Base-by-base conservation (phyloP, 441 rosid genomes). In the Aleurites moluccanus region DNA sequence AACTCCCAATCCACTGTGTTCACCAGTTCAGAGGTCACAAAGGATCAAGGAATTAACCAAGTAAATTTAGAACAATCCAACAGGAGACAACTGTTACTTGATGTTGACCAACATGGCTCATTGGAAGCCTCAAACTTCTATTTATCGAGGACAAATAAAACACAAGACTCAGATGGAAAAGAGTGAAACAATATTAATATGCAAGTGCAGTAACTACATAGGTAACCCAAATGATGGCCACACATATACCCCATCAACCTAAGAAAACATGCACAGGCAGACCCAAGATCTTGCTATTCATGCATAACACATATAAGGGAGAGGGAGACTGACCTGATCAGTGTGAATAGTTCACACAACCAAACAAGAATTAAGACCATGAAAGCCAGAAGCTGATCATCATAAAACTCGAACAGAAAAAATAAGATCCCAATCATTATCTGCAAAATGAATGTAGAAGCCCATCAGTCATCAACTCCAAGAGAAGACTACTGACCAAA, bases 351-450 rank as follows among this genome's bases (percentile, higher is more conserved):
- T 79, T 96, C 99, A 81, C 98, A 96, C 75, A 93, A 80, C 99
- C 99, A 96, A 67, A 96, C 98, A 74, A 96, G 98, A 82, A 96
- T 88, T 76, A 96, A 80, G 82, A 96, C 97, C 99, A 96, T 83
- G 89, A 96, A 96, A 81, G 99, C 99, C 86, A 96, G 80, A 55
- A 96, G 92, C 87, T 96, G 99, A 83, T 96, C 98, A 67, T 92
- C 97, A 65, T 96, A 96, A 79, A 96, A 96, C 88, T 96, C 98
- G 20, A 96, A 96, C 77, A 96, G 85, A 78, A 96, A 93, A 85
- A 96, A 96, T 47, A 96, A 84, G 82, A 96, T 96, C 62, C 98
- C 99, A 56, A 93, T 92, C 99, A 96, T 96, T 79, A 96, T 96
- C 99, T 96, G 94, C 94, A 88, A 72, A 81, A 30, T 66, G 69